phyloP scores from a whole-genome alignment of 805 yeast genomes.

The Teunomyces funiuensis region DNA sequence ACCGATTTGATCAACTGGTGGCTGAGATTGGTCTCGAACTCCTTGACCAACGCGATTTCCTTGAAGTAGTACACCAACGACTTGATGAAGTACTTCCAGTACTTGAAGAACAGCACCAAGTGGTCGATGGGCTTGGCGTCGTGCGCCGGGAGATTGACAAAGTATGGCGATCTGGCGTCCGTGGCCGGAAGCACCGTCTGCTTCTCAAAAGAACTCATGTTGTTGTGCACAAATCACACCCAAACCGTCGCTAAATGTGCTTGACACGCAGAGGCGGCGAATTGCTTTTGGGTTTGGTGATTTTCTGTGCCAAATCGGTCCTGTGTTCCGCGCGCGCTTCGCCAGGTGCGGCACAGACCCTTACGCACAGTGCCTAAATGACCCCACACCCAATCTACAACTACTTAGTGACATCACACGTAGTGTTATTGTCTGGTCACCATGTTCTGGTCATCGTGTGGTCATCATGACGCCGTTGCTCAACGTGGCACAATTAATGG shows the following conservation, averaged over 20 bases:
- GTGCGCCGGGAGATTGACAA: constrained; percentile 35
- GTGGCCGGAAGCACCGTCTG: constrained; percentile 28
- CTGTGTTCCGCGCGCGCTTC: too few relatives aligned
- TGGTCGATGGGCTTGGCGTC: constrained; percentile 42
- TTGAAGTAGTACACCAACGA: constrained; percentile 37
- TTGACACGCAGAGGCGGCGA: too few relatives aligned
- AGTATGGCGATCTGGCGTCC: constrained; percentile 39
- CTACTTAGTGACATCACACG: too few relatives aligned
- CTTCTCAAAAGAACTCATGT: constrained; percentile 7
- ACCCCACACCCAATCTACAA: too few relatives aligned
- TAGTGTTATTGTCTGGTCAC: too few relatives aligned
- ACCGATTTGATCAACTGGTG: constrained; percentile 38
- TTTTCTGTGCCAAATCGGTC: neutral
- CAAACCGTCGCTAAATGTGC: too few relatives aligned
- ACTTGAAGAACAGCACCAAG: constrained; percentile 37
- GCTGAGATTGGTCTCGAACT: constrained; percentile 34
- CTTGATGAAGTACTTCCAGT: constrained; percentile 41
- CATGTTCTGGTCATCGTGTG: too few relatives aligned
- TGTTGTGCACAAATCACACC: neutral
- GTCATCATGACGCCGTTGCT: too few relatives aligned
- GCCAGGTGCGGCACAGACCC: too few relatives aligned
- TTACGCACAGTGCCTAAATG: too few relatives aligned
- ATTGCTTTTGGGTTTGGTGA: neutral
- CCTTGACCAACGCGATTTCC: constrained; percentile 50
- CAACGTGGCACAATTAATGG: too few relatives aligned